Evolutionary conservation across 768 basidiomycete genomes (phyloP), one percentile per base, ranked within the genome.

Genomic region (Lentinula sp.): DNA sequence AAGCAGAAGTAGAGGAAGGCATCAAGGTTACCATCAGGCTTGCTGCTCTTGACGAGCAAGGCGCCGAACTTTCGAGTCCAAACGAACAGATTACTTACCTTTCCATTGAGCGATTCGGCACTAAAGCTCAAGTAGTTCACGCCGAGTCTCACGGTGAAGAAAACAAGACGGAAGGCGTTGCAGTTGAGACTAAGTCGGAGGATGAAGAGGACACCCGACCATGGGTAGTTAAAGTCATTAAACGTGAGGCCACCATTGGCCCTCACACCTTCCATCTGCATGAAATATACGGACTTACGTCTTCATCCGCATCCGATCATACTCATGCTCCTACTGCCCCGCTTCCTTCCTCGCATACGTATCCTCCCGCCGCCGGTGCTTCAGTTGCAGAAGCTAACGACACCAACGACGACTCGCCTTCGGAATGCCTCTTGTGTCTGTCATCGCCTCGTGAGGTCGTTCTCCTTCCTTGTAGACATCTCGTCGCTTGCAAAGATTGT

Each of bases 401-500:
- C 5, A 39, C 71, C 3, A 73, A 73, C 1, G 87, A 88, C 6
- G 87, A 89, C 18, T 85, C 88, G 21, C 87, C 88, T 18, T 89
- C 90, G 48, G 95, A 97, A 70, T 97, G 95, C 75, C 85, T 98
- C 10, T 79, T 98, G 37, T 98, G 95, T 68, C 82, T 98, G 48
- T 91, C 89, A 3, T 86, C 88, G 0, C 89, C 93, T 1, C 83
- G 93, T 52, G 93, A 96, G 68, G 95, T 98, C 45, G 93, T 98
- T 6, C 83, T 98, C 11, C 83, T 97, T 5, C 95, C 95, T 0
- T 98, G 95, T 71, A 78, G 95, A 51, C 95, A 98, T 74, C 81
- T 98, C 34, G 95, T 98, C 61, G 95, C 95, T 4, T 98, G 95
- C 77, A 88, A 91, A 68, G 95, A 96, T 50, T 98, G 95, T 69